phyloP scores from a whole-genome alignment of 176 grass and related monocot genomes.

The Carex kokanica region DNA sequence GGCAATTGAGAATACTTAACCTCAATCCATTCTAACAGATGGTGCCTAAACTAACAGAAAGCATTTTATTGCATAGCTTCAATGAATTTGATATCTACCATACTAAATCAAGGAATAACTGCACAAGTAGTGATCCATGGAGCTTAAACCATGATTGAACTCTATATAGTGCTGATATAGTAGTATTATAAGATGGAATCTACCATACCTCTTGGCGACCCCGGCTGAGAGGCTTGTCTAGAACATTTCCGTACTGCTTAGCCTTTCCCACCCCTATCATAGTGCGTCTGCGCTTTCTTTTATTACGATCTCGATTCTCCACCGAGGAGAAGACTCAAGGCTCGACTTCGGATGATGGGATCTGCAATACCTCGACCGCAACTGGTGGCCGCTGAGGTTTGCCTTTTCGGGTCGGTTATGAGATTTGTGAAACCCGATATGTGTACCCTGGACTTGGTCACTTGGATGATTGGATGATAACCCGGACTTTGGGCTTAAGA shows the following conservation, averaged over 20 bases:
- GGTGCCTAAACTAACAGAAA: too few relatives aligned
- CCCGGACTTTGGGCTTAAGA: neutral
- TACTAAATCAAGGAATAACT: neutral
- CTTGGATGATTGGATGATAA: neutral
- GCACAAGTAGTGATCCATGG: neutral
- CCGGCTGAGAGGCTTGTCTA: slow-evolving; percentile 85
- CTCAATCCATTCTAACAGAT: slow-evolving; percentile 6
- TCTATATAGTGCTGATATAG: slow-evolving; percentile 10
- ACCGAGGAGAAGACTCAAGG: neutral
- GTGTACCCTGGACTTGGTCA: neutral
- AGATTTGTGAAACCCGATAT: neutral
- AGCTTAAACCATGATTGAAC: neutral
- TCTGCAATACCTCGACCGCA: neutral
- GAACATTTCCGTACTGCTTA: slow-evolving; percentile 90
- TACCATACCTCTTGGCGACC: slow-evolving; percentile 67
- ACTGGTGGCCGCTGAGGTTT: neutral
- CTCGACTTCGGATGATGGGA: neutral
- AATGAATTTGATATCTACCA: neutral
- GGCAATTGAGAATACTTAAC: slow-evolving; percentile 15
- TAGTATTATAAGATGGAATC: neutral
- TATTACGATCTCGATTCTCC: slow-evolving; percentile 14
- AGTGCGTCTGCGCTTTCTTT: too few relatives aligned
- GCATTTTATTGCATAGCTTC: slow-evolving; percentile 3
- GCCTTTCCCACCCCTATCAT: slow-evolving; percentile 95
- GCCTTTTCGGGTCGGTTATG: neutral